These are phyloP conservation scores for Yamadazyma sp. DNA, from an alignment of 1,139 yeast species.

Conservation along the genomic window DNA sequence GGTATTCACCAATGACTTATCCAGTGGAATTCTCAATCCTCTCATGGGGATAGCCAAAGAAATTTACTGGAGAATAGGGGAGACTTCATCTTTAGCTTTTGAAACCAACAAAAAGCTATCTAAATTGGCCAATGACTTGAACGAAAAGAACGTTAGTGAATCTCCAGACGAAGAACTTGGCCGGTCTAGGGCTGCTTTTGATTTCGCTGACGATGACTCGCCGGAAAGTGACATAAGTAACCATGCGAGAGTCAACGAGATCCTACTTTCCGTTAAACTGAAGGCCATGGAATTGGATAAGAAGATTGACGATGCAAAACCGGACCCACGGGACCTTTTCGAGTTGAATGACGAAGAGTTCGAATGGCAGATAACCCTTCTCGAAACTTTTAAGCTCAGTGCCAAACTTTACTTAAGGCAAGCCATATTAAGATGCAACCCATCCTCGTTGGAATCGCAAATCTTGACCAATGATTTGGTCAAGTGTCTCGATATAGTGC, in stretches of 20 bases:
- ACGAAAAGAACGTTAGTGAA: conserved; percentile 11
- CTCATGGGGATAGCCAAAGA: conserved; percentile 73
- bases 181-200: background rate
- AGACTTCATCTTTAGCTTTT: conserved; percentile 61
- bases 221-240: conserved; percentile 25
- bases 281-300: conserved; percentile 48
- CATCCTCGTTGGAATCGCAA: conserved; percentile 66
- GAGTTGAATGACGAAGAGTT: conserved; percentile 53
- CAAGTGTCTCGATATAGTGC: conserved; percentile 58
- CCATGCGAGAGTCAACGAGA: conserved; percentile 24
- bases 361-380: conserved; percentile 66
- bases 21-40: conserved; percentile 57
- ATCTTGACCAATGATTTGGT: conserved; percentile 54
- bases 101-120: conserved; percentile 40
- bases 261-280: conserved; percentile 27
- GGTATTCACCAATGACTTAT: conserved; percentile 42
- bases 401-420: conserved; percentile 69
- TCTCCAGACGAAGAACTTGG: conserved; percentile 10
- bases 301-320: conserved; percentile 52
- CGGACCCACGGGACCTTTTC: conserved; percentile 51
- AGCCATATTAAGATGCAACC: conserved; percentile 58
- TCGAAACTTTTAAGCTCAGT: conserved; percentile 71
- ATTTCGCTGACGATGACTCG: conserved; percentile 11
- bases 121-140: conserved; percentile 12
- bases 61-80: conserved; percentile 64